Percentiles rank a stretch among this genome's conserved stretches.
Conservation (phyloP, 2,329 filamentous ascomycete genomes). For the Aspergillus carbonarius region DNA sequence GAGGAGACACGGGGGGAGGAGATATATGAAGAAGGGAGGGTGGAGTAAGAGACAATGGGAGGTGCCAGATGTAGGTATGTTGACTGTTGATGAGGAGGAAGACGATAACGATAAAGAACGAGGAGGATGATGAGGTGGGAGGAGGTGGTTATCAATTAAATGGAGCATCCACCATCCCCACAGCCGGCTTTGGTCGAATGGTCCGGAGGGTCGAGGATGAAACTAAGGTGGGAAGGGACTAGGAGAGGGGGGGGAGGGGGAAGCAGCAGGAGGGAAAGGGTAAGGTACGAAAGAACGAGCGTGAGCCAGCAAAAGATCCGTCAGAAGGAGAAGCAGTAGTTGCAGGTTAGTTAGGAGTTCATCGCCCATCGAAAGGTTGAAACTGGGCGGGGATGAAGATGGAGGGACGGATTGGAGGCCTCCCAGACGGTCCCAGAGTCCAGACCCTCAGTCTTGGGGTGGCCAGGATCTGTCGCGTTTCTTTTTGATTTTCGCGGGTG, state of each 20-base stretch:
- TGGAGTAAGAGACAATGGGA: background rate
- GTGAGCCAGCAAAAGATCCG: slow-evolving; percentile 9
- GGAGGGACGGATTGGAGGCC: slow-evolving; percentile 13
- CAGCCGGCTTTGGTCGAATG: slow-evolving; percentile 14
- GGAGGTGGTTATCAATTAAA: slow-evolving; percentile 15
- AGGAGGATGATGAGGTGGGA: slow-evolving; percentile 6
- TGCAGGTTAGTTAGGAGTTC: slow-evolving; percentile 9
- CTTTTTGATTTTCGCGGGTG: background rate
- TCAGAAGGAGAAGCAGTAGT: slow-evolving; percentile 11
- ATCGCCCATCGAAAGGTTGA: slow-evolving; percentile 13
- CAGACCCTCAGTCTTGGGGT: slow-evolving; percentile 14
- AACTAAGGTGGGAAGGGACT: slow-evolving; percentile 11
- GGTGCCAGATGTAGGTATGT: background rate
- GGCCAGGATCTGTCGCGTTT: slow-evolving; percentile 9
- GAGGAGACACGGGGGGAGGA: slow-evolving; percentile 10
- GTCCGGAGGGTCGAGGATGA: slow-evolving; percentile 10
- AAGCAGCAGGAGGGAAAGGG: background rate
- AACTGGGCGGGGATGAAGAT: slow-evolving; percentile 11
- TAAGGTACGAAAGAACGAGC: background rate
- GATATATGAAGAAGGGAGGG: slow-evolving; percentile 1
- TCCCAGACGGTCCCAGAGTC: slow-evolving; percentile 15
- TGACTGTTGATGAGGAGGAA: slow-evolving; percentile 4
- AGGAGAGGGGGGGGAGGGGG: background rate
- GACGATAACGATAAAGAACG: slow-evolving; percentile 12
- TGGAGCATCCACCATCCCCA: slow-evolving; percentile 13